Percentiles rank a stretch among this genome's conserved stretches.
Evolutionary conservation across 2,329 filamentous ascomycete species (phyloP).

Genomic region (Neocatenulostroma microsporum): DNA sequence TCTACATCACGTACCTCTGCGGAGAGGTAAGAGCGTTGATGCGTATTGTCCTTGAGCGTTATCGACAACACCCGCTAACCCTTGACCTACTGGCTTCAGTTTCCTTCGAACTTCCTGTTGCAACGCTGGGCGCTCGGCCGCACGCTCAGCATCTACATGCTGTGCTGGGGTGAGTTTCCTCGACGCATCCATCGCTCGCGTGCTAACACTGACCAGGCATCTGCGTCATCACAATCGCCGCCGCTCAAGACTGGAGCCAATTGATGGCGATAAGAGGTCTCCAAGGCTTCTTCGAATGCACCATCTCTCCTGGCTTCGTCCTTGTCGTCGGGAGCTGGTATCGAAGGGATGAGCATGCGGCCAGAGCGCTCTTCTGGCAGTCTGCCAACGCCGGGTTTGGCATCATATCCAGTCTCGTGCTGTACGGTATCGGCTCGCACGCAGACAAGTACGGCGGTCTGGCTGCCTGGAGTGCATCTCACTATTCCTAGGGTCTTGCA

Average conservation of each 20-base stretch:
- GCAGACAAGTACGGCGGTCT: conserved; percentile 18
- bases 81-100: too few relatives aligned
- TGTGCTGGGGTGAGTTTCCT: conserved; percentile 23
- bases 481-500: conserved; percentile 22
- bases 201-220: conserved; percentile 15
- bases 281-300: conserved; percentile 34
- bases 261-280: conserved; percentile 30
- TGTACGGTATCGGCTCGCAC: conserved; percentile 15
- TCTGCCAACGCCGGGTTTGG: conserved; percentile 31
- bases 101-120: conserved; percentile 29
- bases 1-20: conserved; percentile 37
- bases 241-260: conserved; percentile 28
- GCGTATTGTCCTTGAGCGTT: too few relatives aligned
- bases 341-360: conserved; percentile 28
- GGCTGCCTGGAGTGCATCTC: conserved; percentile 25
- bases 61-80: too few relatives aligned
- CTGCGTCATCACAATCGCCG: conserved; percentile 23
- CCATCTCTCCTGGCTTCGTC: conserved; percentile 31
- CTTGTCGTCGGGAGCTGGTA: conserved; percentile 32
- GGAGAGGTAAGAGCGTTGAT: too few relatives aligned
- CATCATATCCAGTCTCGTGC: conserved; percentile 20
- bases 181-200: neutral
- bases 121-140: conserved; percentile 31
- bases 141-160: conserved; percentile 31
- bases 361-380: conserved; percentile 31